phyloP scores from a whole-genome alignment of 257 asterid genomes.

The Ophiorrhiza pumila region DNA sequence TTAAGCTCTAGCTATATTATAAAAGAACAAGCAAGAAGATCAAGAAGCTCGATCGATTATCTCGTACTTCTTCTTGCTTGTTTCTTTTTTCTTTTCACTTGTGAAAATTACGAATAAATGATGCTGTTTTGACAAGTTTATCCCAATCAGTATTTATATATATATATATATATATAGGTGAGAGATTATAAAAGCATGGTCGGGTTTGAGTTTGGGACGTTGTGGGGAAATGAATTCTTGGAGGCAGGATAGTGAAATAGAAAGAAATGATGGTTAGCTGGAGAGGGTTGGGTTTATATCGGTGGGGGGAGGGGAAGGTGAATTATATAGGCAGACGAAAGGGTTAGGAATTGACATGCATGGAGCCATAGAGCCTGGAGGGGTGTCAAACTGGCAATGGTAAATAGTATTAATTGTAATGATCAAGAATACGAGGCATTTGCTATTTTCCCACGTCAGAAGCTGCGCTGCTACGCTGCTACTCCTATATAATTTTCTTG shows the following conservation, averaged over 20 bases:
- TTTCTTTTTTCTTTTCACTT: background rate
- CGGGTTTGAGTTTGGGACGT: too few relatives aligned
- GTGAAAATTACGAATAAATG: too few relatives aligned
- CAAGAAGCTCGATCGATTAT: background rate
- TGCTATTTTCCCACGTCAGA: slow-evolving; percentile 18
- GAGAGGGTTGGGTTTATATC: background rate
- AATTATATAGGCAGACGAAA: slow-evolving; percentile 3
- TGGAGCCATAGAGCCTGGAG: too few relatives aligned
- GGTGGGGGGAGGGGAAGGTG: background rate
- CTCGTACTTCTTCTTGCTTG: background rate
- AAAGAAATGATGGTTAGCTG: background rate
- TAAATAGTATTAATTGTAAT: background rate
- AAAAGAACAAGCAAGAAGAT: background rate
- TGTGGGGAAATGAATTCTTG: too few relatives aligned
- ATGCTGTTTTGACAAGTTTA: background rate
- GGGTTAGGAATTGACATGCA: background rate
- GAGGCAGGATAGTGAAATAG: background rate
- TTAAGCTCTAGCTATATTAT: too few relatives aligned
- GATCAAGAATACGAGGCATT: slow-evolving; percentile 14
- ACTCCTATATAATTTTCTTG: too few relatives aligned
- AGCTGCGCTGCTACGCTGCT: too few relatives aligned
- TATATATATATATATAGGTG: too few relatives aligned
- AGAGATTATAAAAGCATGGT: too few relatives aligned
- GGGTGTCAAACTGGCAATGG: background rate
- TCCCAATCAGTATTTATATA: background rate